Evolutionary conservation across 225 moss, liverwort and hornwort genomes (phyloP), one percentile per base, ranked within the genome.

Genomic region (Straminergon stramineum): DNA sequence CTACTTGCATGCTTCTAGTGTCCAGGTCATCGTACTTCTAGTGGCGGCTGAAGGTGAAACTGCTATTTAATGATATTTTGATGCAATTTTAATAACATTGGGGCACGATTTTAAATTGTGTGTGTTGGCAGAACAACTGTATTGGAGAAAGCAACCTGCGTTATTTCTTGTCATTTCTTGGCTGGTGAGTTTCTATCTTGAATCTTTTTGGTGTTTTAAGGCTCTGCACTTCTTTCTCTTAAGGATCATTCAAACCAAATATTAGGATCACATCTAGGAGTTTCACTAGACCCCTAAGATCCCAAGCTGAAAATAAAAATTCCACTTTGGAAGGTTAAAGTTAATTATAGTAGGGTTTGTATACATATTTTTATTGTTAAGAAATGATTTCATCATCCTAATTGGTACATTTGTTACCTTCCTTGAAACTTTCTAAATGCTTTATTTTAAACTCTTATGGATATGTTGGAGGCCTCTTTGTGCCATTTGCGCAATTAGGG

Each of bases 121-220:
- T 88, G 82, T 81, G 48, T 60, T 87, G 86, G 79, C 95, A 99
- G 98, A 99, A 99, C 79, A 99, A 99, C 41, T 99, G 98, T 92
- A 97, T 99, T 73, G 98, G 98, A 84, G 96, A 99, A 90, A 90
- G 93, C 75, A 99, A 99, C 84, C 94, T 99, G 77, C 98, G 98
- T 48, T 99, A 93, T 90, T 99, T 99, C 92, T 90, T 99, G 89
- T 93, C 93, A 39, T 99, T 99, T 92, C 97, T 99, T 65, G 94
- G 96, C 87, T 99, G 97, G 98, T 99, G 89, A 89, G 92, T 89
- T 68, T 83, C 78, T 70, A 43, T 45, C 82, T 62, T 16, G 43
- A 60, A 37, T 75, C 14, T 37, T 82, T 84, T 60, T 63, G 78
- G 30, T 57, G 48, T 31, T 69, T 75, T 58, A 15, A 45, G 76